Evolutionary conservation across 768 basidiomycete species (phyloP).

Genomic region (Amylocystis lapponica): DNA sequence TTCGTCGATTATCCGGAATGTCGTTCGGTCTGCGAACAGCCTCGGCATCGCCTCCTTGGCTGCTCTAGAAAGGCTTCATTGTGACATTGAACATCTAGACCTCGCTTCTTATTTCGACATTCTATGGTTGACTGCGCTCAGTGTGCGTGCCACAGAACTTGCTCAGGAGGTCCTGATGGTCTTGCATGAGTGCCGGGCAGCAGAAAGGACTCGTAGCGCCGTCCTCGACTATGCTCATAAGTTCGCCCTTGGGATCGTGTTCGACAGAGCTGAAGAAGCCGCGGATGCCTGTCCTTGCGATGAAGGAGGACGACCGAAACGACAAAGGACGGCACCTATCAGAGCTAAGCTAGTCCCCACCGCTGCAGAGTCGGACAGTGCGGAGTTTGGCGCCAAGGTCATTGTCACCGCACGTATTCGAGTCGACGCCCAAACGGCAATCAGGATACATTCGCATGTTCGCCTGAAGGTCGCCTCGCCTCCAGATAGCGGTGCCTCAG

Average conservation of each 20-base stretch:
- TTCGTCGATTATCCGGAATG: slow-evolving; percentile 36
- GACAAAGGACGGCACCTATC: slow-evolving; percentile 38
- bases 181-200: slow-evolving; percentile 42
- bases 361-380: not conserved
- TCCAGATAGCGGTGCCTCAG: slow-evolving; percentile 30
- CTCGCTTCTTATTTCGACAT: slow-evolving; percentile 44
- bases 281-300: slow-evolving; percentile 63
- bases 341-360: slow-evolving; percentile 35
- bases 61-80: slow-evolving; percentile 49
- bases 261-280: slow-evolving; percentile 64
- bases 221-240: slow-evolving; percentile 44
- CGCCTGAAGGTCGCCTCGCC: slow-evolving; percentile 54
- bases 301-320: slow-evolving; percentile 48
- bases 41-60: slow-evolving; percentile 52
- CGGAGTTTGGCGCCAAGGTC: not conserved
- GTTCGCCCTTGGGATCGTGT: slow-evolving; percentile 50
- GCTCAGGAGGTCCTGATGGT: slow-evolving; percentile 58
- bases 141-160: slow-evolving; percentile 44
- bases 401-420: slow-evolving; percentile 46
- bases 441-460: slow-evolving; percentile 62
- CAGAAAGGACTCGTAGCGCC: slow-evolving; percentile 15
- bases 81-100: slow-evolving; percentile 35
- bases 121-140: slow-evolving; percentile 45
- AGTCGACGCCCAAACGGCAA: slow-evolving; percentile 42
- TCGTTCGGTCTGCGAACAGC: slow-evolving; percentile 51